Percentiles rank a stretch among this genome's conserved stretches.
Conservation (phyloP, 179 eudicot genomes). For the Beta lomatogona region DNA sequence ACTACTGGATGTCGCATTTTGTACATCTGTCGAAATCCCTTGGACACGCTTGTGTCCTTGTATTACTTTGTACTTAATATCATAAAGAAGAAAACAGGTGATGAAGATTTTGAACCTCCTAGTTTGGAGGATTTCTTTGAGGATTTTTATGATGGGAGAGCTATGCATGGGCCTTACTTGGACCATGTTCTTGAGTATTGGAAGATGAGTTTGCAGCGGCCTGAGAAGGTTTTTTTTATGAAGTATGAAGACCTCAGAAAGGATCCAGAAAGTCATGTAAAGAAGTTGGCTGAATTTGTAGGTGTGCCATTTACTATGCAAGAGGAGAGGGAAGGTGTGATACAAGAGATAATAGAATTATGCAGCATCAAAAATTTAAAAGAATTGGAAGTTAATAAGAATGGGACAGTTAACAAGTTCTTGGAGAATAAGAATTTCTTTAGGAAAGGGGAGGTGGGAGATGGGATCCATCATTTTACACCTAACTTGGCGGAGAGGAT, state of each 20-base stretch:
- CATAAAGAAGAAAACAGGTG: too few relatives aligned
- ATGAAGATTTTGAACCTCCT: not conserved
- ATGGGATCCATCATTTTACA: constrained; percentile 35
- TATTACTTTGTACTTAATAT: too few relatives aligned
- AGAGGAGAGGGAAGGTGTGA: constrained; percentile 29
- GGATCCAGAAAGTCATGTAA: not conserved
- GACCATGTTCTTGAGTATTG: constrained; percentile 22
- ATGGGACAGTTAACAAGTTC: not conserved
- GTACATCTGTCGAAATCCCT: not conserved
- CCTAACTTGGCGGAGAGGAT: constrained; percentile 28
- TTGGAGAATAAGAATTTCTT: constrained; percentile 24
- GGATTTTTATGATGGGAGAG: not conserved
- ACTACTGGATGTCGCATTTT: not conserved
- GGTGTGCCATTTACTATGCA: constrained; percentile 27
- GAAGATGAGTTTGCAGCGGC: constrained; percentile 7
- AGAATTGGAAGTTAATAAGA: constrained; percentile 42
- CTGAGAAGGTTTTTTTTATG: not conserved
- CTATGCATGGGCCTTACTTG: constrained; percentile 23
- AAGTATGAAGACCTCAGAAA: too few relatives aligned
- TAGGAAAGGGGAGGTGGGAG: constrained; percentile 43
- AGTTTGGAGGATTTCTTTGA: constrained; percentile 14
- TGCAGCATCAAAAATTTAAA: constrained; percentile 40
- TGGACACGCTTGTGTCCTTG: not conserved
- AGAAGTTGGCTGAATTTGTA: not conserved
- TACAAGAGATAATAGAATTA: constrained; percentile 28